These are phyloP conservation scores for Fonsecaea monophora DNA, from an alignment of 2,329 filamentous ascomycete species.

Conservation along the genomic window DNA sequence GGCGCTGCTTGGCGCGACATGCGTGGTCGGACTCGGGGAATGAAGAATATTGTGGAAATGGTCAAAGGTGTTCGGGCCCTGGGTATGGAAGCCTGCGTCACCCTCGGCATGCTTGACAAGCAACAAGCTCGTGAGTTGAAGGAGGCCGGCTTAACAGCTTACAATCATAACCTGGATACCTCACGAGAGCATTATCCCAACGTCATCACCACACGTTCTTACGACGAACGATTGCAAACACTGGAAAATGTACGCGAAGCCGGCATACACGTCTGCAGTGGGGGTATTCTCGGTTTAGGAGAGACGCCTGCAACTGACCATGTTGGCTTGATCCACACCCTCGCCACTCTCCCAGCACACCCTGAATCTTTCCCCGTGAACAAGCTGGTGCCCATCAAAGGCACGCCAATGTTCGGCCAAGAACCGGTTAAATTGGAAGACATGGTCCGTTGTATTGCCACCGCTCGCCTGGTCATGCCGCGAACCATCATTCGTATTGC, in stretches of 20 bases:
- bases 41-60: conserved; percentile 87
- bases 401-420: conserved; percentile 80
- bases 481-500: conserved; percentile 85
- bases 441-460: conserved; percentile 81
- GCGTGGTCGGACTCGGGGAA: conserved; percentile 82
- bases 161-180: conserved; percentile 95
- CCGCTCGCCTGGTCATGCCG: conserved; percentile 82
- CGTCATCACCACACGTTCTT: conserved; percentile 83
- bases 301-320: conserved; percentile 76
- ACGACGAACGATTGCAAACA: conserved; percentile 84
- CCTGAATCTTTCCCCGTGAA: conserved; percentile 93
- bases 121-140: conserved; percentile 82
- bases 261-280: conserved; percentile 88
- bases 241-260: conserved; percentile 81
- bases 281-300: conserved; percentile 84
- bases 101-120: conserved; percentile 87
- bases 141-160: conserved; percentile 82
- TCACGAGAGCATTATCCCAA: conserved; percentile 83
- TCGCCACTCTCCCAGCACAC: conserved; percentile 78
- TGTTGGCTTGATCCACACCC: conserved; percentile 81
- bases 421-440: conserved; percentile 77
- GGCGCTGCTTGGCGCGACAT: conserved; percentile 93
- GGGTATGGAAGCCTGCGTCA: conserved; percentile 93
- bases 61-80: conserved; percentile 78
- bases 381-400: conserved; percentile 86